phyloP scores from a whole-genome alignment of 345 rosid genomes.

The Gynandropsis gynandra region DNA sequence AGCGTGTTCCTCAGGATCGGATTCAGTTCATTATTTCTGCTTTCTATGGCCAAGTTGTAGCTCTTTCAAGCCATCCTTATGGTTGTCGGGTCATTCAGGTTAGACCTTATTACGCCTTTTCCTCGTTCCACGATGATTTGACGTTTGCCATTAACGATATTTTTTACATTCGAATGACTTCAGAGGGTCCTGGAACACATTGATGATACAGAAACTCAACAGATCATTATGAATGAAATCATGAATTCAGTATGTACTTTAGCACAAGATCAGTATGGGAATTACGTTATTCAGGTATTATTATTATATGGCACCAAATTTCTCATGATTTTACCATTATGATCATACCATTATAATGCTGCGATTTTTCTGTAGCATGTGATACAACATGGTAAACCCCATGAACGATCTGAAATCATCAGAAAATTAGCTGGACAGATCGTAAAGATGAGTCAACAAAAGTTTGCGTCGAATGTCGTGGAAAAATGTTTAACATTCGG shows the following conservation, averaged over 20 bases:
- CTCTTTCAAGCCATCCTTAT: constrained; percentile 90
- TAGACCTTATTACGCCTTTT: constrained; percentile 11
- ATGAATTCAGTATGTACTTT: constrained; percentile 65
- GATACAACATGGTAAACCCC: constrained; percentile 78
- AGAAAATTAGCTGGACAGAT: constrained; percentile 85
- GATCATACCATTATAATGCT: constrained; percentile 5
- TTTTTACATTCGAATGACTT: constrained; percentile 5
- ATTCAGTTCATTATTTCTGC: constrained; percentile 78
- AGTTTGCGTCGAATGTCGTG: constrained; percentile 95
- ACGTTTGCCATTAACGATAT: background rate
- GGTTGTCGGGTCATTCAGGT: constrained; percentile 99
- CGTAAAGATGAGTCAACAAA: constrained; percentile 94
- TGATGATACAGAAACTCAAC: constrained; percentile 49
- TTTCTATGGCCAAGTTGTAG: constrained; percentile 78
- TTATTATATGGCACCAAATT: background rate
- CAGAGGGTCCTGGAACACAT: constrained; percentile 94
- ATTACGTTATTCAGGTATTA: constrained; percentile 90
- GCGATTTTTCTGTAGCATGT: constrained; percentile 54
- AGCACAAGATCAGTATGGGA: constrained; percentile 94
- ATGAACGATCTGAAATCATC: constrained; percentile 68
- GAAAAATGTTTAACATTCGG: constrained; percentile 92
- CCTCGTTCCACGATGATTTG: constrained; percentile 7
- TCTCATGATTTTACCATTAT: constrained; percentile 4
- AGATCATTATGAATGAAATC: constrained; percentile 79
- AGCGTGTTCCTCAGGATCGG: constrained; percentile 73